Evolutionary conservation across 2,329 filamentous ascomycete genomes (phyloP), one percentile per base, ranked within the genome.

Genomic region (Alternaria arbusti): DNA sequence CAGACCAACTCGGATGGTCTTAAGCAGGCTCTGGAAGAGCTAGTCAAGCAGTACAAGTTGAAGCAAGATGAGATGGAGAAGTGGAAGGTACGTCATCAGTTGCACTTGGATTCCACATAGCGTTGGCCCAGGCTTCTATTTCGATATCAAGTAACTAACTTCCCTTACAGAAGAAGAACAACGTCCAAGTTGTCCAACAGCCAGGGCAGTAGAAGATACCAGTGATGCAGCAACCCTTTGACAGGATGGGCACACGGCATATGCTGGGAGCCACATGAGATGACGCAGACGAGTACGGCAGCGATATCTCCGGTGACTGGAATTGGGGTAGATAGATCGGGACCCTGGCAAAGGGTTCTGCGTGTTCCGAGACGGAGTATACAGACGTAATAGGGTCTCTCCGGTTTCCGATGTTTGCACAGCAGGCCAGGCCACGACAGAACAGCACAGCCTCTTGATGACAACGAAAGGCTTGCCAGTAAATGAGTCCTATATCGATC

Each of bases 1-100:
- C 91, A 93, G 83, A 98, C 94, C 20, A 98, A 99, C 79, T 92
- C 93, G 25, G 95, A 98, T 67, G 95, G 96, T 2, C 80, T 99
- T 78, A 96, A 91, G 82, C 96, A 97, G 83, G 94, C 98, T 28
- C 85, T 98, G 59, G 94, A 97, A 68, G 95, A 97, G 79, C 84
- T 99, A 68, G 88, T 98, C 70, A 97, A 97, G 86, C 93, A 97
- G 83, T 98, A 98, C 86, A 97, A 97, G 85, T 84, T 86, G 30
- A 97, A 97, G 82, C 94, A 99, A 81, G 89, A 93, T 45, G 96
- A 99, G 78, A 88, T 99, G 85, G 95, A 99, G 79, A 94, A 91
- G 81, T 99, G 96, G 96, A 99, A 99, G 93, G 95, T 96, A 83
- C 62, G 89, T 78, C 46, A 64, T 6, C 47, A 46, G n/a, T 54